These are phyloP conservation scores for Lepidium sativum DNA, from an alignment of 345 rosid species.

Conservation along the genomic window DNA sequence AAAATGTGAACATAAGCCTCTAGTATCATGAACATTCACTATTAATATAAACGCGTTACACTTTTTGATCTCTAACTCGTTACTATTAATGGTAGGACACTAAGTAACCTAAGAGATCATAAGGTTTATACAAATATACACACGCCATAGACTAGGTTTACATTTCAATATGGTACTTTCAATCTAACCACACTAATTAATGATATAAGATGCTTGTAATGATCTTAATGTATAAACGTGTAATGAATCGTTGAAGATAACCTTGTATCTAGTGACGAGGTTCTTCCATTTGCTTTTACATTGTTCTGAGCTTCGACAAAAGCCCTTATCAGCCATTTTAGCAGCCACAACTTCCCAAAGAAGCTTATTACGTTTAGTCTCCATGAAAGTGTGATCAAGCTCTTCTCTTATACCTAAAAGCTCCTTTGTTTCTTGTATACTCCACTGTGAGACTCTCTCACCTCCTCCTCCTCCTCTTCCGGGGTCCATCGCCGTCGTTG, in stretches of 20 bases:
- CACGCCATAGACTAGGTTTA: slow-evolving; percentile 9
- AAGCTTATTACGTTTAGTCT: slow-evolving; percentile 83
- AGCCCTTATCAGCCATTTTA: slow-evolving; percentile 76
- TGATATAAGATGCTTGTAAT: neutral
- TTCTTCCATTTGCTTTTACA: slow-evolving; percentile 99
- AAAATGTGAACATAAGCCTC: slow-evolving; percentile 16
- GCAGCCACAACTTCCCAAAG: slow-evolving; percentile 80
- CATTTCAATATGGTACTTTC: neutral
- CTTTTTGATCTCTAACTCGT: neutral
- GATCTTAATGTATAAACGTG: neutral
- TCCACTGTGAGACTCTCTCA: slow-evolving; percentile 96
- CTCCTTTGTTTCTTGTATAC: slow-evolving; percentile 79
- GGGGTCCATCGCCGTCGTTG: slow-evolving; percentile 17
- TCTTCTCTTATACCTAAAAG: slow-evolving; percentile 77
- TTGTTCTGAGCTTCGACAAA: slow-evolving; percentile 83
- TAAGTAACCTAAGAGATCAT: neutral
- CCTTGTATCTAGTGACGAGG: slow-evolving; percentile 93
- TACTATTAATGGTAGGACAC: slow-evolving; percentile 7
- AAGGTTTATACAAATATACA: neutral
- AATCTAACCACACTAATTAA: neutral
- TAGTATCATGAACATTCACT: slow-evolving; percentile 1
- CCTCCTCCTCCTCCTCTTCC: slow-evolving; percentile 12
- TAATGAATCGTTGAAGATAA: slow-evolving; percentile 1
- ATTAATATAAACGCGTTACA: slow-evolving; percentile 3
- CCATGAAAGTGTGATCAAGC: slow-evolving; percentile 87